Evolutionary conservation across 2,329 filamentous ascomycete species (phyloP).

Genomic region (Xylariaceae sp.): DNA sequence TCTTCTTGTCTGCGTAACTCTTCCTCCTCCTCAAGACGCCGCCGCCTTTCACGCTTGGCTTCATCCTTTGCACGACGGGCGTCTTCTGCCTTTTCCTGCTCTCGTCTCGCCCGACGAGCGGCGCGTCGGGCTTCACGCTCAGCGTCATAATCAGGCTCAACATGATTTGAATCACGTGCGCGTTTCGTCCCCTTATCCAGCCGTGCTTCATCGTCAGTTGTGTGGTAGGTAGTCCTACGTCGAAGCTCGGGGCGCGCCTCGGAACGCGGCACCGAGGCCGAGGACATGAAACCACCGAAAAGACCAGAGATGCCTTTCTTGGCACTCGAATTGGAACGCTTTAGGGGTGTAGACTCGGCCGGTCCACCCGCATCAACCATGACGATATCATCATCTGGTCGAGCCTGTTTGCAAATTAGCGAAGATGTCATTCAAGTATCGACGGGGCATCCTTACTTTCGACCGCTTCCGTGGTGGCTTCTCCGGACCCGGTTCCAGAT

Average conservation of each 20-base stretch:
- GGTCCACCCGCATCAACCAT: conserved; percentile 48
- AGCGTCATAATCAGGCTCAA: conserved; percentile 47
- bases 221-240: conserved; percentile 45
- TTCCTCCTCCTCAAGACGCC: conserved; percentile 49
- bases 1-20: conserved; percentile 52
- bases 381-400: conserved; percentile 47
- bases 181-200: conserved; percentile 33
- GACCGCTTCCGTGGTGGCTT: conserved; percentile 41
- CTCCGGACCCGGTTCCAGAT: conserved; percentile 38
- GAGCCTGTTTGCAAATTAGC: conserved; percentile 22
- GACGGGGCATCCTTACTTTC: conserved; percentile 39
- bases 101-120: conserved; percentile 54
- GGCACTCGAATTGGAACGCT: conserved; percentile 56
- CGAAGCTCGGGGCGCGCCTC: conserved; percentile 40
- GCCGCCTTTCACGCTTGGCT: conserved; percentile 48
- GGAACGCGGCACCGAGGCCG: conserved; percentile 36
- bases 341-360: conserved; percentile 47
- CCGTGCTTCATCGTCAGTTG: conserved; percentile 46
- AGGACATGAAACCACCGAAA: conserved; percentile 52
- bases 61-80: conserved; percentile 53
- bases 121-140: conserved; percentile 58
- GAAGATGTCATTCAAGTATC: neutral
- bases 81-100: conserved; percentile 52
- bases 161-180: conserved; percentile 39
- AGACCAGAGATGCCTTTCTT: conserved; percentile 58